Evolutionary conservation across 495 filamentous ascomycete genomes (phyloP), one percentile per base, ranked within the genome.

Genomic region (Echria macrotheca): DNA sequence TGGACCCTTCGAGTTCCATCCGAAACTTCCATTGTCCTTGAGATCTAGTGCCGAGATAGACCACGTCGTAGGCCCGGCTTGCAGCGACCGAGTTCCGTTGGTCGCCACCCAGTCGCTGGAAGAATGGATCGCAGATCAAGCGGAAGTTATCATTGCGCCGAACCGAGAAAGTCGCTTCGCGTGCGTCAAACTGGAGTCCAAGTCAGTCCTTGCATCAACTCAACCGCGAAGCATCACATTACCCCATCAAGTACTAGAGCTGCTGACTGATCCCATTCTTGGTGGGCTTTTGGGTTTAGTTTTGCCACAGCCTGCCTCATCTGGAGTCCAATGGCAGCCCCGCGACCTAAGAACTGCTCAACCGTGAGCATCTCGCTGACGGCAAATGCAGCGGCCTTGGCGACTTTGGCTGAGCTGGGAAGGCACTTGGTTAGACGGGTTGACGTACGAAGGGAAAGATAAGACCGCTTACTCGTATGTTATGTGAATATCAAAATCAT

Each of bases 71-170:
- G 38, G 15, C 4, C 14, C 21, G 17, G 9, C 23, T 23, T 7
- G 14, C 14, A 7, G 17, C 17, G 9, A 25, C 15, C 9, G 5
- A 5, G 15, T 10, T 21, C 38, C 19, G 8, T 19, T 15, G 5
- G 4, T 25, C 15, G 8, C 5, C 23, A 9, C 5, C 15, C 15
- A 37, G 33, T 19, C 5, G 15, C 6, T 5, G 9, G 38, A 32
- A 45, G 42, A 45, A 45, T 8, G 42, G 42, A 19, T 45, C 42
- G 24, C 42, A 41, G 42, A 45, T 45, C 12, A 45, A 14, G 6
- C 42, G 42, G 28, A 45, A 33, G 12, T 19, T 12, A 31, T 45
- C 42, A 5, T 23, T 8, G 12, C 18, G 6, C 22, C 8, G 26
- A 42, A 2, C 6, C 5, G 24, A 44, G 9, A 23, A 23, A 25